phyloP scores from a whole-genome alignment of 2,329 filamentous ascomycete genomes.

The Aspergillus neotritici region DNA sequence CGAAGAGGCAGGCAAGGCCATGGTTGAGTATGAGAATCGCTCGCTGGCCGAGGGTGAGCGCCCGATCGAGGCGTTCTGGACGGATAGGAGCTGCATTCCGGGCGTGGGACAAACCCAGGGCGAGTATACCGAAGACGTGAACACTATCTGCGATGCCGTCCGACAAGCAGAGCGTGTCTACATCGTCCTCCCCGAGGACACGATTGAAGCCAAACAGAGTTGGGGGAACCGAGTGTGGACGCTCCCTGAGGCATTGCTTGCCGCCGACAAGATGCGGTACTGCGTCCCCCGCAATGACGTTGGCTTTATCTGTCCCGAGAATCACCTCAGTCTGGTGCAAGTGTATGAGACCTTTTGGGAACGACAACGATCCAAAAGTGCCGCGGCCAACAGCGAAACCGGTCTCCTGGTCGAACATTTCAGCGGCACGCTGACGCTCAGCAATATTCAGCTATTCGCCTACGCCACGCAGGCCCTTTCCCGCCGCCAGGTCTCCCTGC shows the following conservation, averaged over 20 bases:
- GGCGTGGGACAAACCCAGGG: not conserved
- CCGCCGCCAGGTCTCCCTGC: too few species aligned
- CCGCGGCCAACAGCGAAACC: not conserved
- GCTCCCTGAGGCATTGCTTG: slow-evolving; percentile 10
- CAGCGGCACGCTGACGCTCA: slow-evolving; percentile 9
- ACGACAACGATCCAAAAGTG: not conserved
- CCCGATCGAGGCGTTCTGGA: slow-evolving; percentile 11
- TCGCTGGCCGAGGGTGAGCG: slow-evolving; percentile 1
- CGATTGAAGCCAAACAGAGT: not conserved
- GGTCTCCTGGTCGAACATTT: slow-evolving; percentile 13
- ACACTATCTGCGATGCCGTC: slow-evolving; percentile 15
- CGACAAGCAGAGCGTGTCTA: slow-evolving; percentile 13
- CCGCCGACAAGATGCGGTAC: slow-evolving; percentile 9
- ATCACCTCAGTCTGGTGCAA: slow-evolving; percentile 6
- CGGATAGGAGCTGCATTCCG: slow-evolving; percentile 11
- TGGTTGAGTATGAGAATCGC: slow-evolving; percentile 7
- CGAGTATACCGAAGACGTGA: slow-evolving; percentile 7
- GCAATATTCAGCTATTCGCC: slow-evolving; percentile 13
- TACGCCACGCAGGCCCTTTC: slow-evolving; percentile 12
- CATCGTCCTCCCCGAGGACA: slow-evolving; percentile 9
- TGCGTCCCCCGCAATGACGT: not conserved
- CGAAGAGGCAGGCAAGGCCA: slow-evolving; percentile 1
- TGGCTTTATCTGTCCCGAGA: too few species aligned
- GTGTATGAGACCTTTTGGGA: slow-evolving; percentile 15
- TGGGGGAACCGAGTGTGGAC: slow-evolving; percentile 13